Conservation (phyloP, 345 rosid genomes). For the Tarenaya hassleriana region DNA sequence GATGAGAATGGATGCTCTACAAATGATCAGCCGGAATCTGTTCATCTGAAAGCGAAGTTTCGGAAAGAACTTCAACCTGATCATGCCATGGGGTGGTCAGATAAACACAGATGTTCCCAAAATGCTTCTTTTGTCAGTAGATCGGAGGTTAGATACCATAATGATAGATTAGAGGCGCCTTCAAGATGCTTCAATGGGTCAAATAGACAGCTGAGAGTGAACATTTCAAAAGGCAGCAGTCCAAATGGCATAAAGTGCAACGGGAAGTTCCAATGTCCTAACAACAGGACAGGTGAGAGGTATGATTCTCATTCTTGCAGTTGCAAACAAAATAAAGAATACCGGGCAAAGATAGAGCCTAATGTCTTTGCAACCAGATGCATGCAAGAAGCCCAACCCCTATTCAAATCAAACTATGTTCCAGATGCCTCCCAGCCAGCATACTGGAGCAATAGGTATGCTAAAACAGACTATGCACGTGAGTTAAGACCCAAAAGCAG, state of each 20-base stretch:
- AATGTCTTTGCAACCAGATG: constrained; percentile 45
- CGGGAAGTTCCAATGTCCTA: constrained; percentile 51
- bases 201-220: constrained; percentile 46
- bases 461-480: constrained; percentile 38
- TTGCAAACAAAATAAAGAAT: constrained; percentile 52
- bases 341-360: constrained; percentile 50
- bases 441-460: constrained; percentile 45
- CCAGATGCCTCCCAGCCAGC: constrained; percentile 55
- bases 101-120: constrained; percentile 32
- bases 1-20: constrained; percentile 45
- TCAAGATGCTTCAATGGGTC: constrained; percentile 48
- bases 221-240: constrained; percentile 37
- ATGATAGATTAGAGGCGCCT: constrained; percentile 53
- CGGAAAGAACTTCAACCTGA: constrained; percentile 49
- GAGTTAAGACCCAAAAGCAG: constrained; percentile 52
- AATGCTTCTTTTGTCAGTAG: constrained; percentile 46
- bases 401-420: constrained; percentile 42
- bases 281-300: constrained; percentile 44
- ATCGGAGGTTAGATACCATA: constrained; percentile 45
- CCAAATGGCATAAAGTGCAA: constrained; percentile 45
- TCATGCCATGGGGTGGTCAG: constrained; percentile 56
- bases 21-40: constrained; percentile 43
- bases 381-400: constrained; percentile 42
- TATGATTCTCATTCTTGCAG: constrained; percentile 52
- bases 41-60: constrained; percentile 45